These are phyloP conservation scores for Ilex asprella DNA, from an alignment of 257 asterid genomes.

Conservation along the genomic window DNA sequence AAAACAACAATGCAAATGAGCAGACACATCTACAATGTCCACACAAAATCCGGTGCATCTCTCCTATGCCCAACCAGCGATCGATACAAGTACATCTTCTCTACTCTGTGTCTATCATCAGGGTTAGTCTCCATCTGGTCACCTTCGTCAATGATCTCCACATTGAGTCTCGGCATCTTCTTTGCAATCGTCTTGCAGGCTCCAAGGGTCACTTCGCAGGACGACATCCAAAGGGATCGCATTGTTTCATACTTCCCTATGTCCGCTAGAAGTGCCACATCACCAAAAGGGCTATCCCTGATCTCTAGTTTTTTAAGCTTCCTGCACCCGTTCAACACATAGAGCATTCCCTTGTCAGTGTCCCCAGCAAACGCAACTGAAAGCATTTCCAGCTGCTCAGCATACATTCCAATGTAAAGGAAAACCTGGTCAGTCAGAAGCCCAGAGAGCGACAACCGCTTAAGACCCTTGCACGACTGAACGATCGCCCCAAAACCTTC, in stretches of 20 bases:
- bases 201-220: slow-evolving; percentile 74
- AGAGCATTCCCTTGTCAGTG: slow-evolving; percentile 71
- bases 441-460: slow-evolving; percentile 67
- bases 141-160: slow-evolving; percentile 59
- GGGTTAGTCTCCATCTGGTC: slow-evolving; percentile 30
- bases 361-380: slow-evolving; percentile 79
- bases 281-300: slow-evolving; percentile 75
- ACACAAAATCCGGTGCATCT: slow-evolving; percentile 67
- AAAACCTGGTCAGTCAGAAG: slow-evolving; percentile 65
- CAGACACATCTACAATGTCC: slow-evolving; percentile 42
- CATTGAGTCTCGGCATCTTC: slow-evolving; percentile 75
- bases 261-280: slow-evolving; percentile 67
- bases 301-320: slow-evolving; percentile 74
- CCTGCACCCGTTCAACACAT: slow-evolving; percentile 78
- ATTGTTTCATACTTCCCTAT: slow-evolving; percentile 88
- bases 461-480: slow-evolving; percentile 76
- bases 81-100: slow-evolving; percentile 75
- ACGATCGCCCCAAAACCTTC: slow-evolving; percentile 94
- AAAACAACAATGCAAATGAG: not conserved
- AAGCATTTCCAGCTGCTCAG: slow-evolving; percentile 79
- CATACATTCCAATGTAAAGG: slow-evolving; percentile 83
- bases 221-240: slow-evolving; percentile 99
- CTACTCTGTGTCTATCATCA: slow-evolving; percentile 48
- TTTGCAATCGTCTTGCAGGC: slow-evolving; percentile 71
- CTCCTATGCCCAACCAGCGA: slow-evolving; percentile 63